Evolutionary conservation across 495 filamentous ascomycete species (phyloP), one percentile per base, ranked within the genome.

Genomic region (Chaetomium tenue): DNA sequence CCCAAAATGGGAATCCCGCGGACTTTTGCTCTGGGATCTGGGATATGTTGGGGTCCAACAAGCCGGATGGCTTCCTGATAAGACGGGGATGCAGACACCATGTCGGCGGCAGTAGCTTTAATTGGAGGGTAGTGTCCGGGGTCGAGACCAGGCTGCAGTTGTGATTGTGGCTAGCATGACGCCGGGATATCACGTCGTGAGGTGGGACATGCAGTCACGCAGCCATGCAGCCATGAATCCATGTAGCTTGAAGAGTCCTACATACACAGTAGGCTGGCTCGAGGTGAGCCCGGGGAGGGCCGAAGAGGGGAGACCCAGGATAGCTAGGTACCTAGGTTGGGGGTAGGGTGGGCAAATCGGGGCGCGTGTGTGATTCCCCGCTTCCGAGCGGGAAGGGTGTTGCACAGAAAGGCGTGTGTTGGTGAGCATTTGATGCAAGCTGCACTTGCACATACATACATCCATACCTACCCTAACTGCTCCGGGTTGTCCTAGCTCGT

Each of bases 31-130:
- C 51, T 26, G 13, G n/a, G n/a, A n/a, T n/a, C n/a, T n/a, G n/a
- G n/a, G n/a, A 3, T 23, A 25, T 25, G 22, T 23, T 20, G 22
- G 23, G 48, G n/a, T 2, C 23, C 20, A 1, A 23, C 12, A 15
- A 18, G 26, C 51, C 5, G 56, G 44, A 13, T 16, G 56, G 13
- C 26, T 28, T 57, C 52, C 42, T 48, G 52, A 63, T 63, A 58
- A 58, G 53, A 39, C 22, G 13, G 42, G 15, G 16, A 52, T 63
- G 61, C 61, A 58, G 61, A 39, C 30, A 50, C 28, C 28, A 63
- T 37, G 63, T 26, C 25, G 5, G 23, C 6, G 63, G 16, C 42
- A 25, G 20, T 20, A 40, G 15, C 12, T 16, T 60, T 44, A 12
- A 60, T 60, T 60, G 58, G 58, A 60, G 44, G 44, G 28, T 2